These are phyloP conservation scores for Rhododendron ovatum DNA, from an alignment of 148 eudicot species.

Conservation along the genomic window DNA sequence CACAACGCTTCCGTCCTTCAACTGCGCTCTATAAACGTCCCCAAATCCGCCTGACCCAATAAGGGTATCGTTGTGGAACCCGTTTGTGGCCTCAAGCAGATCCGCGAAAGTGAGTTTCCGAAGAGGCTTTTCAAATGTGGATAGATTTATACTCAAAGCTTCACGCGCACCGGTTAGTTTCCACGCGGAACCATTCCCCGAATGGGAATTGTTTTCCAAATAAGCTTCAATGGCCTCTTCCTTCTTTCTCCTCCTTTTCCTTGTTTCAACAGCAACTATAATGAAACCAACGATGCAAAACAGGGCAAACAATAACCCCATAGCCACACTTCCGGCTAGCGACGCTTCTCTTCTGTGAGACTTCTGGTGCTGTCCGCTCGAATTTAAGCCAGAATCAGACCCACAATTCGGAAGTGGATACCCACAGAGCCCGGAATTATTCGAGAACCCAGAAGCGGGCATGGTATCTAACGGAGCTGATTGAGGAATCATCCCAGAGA, in stretches of 20 bases:
- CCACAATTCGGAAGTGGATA: slow-evolving; percentile 60
- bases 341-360: slow-evolving; percentile 53
- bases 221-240: slow-evolving; percentile 51
- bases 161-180: slow-evolving; percentile 58
- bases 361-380: slow-evolving; percentile 26
- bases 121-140: slow-evolving; percentile 77
- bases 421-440: slow-evolving; percentile 84
- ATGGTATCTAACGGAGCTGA: slow-evolving; percentile 67
- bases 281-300: slow-evolving; percentile 71
- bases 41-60: slow-evolving; percentile 94
- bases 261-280: slow-evolving; percentile 49
- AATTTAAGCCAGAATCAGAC: slow-evolving; percentile 5
- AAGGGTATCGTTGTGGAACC: slow-evolving; percentile 64
- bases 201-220: slow-evolving; percentile 56
- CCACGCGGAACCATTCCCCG: slow-evolving; percentile 57
- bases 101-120: slow-evolving; percentile 79
- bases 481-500: slow-evolving; percentile 70
- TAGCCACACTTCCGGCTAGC: slow-evolving; percentile 68
- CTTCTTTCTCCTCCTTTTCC: slow-evolving; percentile 61
- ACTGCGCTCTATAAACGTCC: slow-evolving; percentile 80
- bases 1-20: slow-evolving; percentile 76
- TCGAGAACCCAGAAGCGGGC: slow-evolving; percentile 46
- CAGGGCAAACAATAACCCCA: slow-evolving; percentile 69
- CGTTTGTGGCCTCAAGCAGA: slow-evolving; percentile 84
- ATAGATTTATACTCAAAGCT: slow-evolving; percentile 74